Evolutionary conservation across 352 stramenopile genomes (phyloP).

Genomic region (Elongisporangium prolatum): DNA sequence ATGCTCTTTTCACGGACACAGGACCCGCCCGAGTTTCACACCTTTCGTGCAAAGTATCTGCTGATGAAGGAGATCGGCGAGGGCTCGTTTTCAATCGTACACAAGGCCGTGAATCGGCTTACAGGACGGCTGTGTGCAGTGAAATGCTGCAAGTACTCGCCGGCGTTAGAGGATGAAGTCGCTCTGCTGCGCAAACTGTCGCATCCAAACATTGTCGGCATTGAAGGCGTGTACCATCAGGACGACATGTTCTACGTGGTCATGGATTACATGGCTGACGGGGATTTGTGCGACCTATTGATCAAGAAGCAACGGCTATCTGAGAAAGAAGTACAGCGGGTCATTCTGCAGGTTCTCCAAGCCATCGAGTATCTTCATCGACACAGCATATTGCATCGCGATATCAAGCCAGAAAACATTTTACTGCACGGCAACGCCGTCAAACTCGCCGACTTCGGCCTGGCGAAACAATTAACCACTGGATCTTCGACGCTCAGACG

Average conservation of each 20-base stretch:
- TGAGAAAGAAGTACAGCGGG: conserved; percentile 43
- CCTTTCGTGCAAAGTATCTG: conserved; percentile 58
- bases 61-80: conserved; percentile 81
- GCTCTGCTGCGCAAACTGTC: conserved; percentile 49
- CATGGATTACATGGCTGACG: conserved; percentile 77
- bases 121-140: conserved; percentile 60
- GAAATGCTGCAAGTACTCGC: conserved; percentile 72
- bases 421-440: conserved; percentile 61
- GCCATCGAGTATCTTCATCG: conserved; percentile 62
- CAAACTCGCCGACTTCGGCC: conserved; percentile 77
- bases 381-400: conserved; percentile 60
- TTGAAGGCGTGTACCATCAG: conserved; percentile 68
- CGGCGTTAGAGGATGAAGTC: conserved; percentile 65
- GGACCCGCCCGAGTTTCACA: conserved; percentile 41
- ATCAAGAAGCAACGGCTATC: conserved; percentile 58
- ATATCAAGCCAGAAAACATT: conserved; percentile 85
- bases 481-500: conserved; percentile 44
- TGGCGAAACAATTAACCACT: conserved; percentile 59
- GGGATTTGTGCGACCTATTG: conserved; percentile 69
- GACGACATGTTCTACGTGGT: conserved; percentile 78
- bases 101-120: conserved; percentile 63
- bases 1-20: conserved; percentile 21
- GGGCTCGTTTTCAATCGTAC: conserved; percentile 81
- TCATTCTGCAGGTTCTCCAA: conserved; percentile 58
- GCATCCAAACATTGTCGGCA: conserved; percentile 61